Evolutionary conservation across 768 basidiomycete genomes (phyloP).

Genomic region (Russula earlei): DNA sequence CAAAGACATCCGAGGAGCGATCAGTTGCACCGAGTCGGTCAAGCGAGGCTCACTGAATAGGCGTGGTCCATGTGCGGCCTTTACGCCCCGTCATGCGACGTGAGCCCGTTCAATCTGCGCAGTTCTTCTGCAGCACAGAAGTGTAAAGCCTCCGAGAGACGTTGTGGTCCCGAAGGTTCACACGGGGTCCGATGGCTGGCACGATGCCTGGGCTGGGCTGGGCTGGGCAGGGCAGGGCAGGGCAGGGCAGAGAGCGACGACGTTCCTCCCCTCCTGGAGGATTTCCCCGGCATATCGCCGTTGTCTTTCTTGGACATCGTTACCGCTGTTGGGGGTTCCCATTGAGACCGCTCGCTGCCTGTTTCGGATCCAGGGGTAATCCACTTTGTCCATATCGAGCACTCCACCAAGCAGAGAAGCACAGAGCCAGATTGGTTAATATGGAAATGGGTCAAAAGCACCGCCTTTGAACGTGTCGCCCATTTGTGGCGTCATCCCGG

Average conservation of each 20-base stretch:
- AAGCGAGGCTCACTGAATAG: not conserved
- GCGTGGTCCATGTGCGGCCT: conserved; percentile 5
- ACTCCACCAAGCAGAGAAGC: not conserved
- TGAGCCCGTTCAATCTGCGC: too few species aligned
- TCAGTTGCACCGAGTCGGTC: not conserved
- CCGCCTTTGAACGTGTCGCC: not conserved
- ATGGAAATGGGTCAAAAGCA: not conserved
- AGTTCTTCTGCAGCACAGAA: not conserved
- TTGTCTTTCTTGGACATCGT: not conserved
- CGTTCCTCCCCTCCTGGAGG: too few species aligned
- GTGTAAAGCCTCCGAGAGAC: not conserved
- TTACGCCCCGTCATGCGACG: too few species aligned
- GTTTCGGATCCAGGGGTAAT: not conserved
- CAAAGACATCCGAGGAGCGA: not conserved
- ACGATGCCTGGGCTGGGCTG: too few species aligned
- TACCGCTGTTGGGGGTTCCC: conserved; percentile 2
- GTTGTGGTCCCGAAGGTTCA: too few species aligned
- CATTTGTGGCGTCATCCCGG: conserved; percentile 1
- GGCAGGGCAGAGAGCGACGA: too few species aligned
- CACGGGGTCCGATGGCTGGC: too few species aligned
- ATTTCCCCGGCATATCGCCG: conserved; percentile 1
- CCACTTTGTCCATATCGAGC: not conserved
- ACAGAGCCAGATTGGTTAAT: not conserved
- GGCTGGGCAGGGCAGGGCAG: too few species aligned
- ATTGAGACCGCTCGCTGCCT: not conserved